phyloP scores from a whole-genome alignment of 495 filamentous ascomycete genomes.

The Rusavskia elegans region DNA sequence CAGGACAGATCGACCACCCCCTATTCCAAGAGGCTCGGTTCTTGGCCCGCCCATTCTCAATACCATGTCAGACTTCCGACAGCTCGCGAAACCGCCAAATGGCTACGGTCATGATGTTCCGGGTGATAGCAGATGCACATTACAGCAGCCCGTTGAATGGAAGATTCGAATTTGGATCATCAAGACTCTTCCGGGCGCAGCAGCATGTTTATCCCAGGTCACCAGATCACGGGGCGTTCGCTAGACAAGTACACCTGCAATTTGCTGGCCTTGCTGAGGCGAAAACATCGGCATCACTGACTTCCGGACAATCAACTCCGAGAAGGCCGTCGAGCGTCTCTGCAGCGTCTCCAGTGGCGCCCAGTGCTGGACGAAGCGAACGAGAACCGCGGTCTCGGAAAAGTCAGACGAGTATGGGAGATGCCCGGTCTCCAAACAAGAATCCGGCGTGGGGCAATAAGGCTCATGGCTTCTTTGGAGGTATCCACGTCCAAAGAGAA shows the following conservation, averaged over 20 bases:
- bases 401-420: neutral
- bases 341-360: neutral
- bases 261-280: constrained; percentile 18
- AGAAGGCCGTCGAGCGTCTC: neutral
- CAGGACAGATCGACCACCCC: constrained; percentile 26
- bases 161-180: constrained; percentile 30
- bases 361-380: neutral
- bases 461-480: constrained; percentile 17
- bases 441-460: constrained; percentile 1
- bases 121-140: constrained; percentile 36
- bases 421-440: constrained; percentile 1
- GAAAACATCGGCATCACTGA: neutral
- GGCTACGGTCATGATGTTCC: constrained; percentile 36
- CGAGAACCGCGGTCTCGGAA: neutral
- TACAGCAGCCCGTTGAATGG: constrained; percentile 24
- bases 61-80: constrained; percentile 22
- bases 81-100: constrained; percentile 10
- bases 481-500: constrained; percentile 39
- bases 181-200: constrained; percentile 39
- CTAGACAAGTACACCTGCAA: constrained; percentile 30
- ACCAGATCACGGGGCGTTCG: constrained; percentile 34
- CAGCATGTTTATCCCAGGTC: constrained; percentile 36
- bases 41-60: constrained; percentile 28
- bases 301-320: neutral
- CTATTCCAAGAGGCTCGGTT: constrained; percentile 32